phyloP scores from a whole-genome alignment of 345 rosid species.

The Syzygium aromaticum region DNA sequence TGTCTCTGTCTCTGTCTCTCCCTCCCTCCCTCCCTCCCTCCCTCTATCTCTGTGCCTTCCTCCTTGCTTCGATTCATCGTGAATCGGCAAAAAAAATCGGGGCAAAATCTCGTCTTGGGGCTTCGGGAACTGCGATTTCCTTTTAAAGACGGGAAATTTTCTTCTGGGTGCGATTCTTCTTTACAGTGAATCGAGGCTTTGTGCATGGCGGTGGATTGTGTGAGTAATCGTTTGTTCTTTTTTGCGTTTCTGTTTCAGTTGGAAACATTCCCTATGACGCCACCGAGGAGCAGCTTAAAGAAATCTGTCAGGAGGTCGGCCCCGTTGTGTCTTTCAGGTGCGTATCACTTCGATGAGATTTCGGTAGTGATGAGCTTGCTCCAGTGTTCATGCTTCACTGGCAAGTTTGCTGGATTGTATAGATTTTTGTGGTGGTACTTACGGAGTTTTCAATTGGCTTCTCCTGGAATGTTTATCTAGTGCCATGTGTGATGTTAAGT shows the following conservation, averaged over 20 bases:
- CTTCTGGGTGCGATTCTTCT: neutral
- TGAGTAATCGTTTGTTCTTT: neutral
- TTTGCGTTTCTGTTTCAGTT: slow-evolving; percentile 30
- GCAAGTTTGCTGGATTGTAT: neutral
- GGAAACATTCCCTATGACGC: slow-evolving; percentile 99
- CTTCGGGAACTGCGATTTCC: neutral
- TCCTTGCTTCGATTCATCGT: neutral
- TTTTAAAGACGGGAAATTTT: neutral
- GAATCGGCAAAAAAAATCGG: neutral
- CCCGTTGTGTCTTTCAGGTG: slow-evolving; percentile 99
- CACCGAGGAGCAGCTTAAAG: slow-evolving; percentile 95
- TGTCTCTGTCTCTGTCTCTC: neutral
- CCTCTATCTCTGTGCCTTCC: neutral
- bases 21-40: neutral
- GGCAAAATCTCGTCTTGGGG: neutral
- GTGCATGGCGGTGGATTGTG: neutral
- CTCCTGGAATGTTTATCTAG: neutral
- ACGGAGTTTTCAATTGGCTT: neutral
- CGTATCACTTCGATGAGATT: neutral
- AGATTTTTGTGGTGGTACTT: neutral
- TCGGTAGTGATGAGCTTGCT: neutral
- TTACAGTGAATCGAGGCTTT: neutral
- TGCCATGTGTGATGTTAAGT: neutral
- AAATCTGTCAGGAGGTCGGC: slow-evolving; percentile 94
- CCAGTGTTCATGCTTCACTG: neutral